These are phyloP conservation scores for Paulownia fortunei DNA, from an alignment of 257 asterid genomes.

Conservation along the genomic window DNA sequence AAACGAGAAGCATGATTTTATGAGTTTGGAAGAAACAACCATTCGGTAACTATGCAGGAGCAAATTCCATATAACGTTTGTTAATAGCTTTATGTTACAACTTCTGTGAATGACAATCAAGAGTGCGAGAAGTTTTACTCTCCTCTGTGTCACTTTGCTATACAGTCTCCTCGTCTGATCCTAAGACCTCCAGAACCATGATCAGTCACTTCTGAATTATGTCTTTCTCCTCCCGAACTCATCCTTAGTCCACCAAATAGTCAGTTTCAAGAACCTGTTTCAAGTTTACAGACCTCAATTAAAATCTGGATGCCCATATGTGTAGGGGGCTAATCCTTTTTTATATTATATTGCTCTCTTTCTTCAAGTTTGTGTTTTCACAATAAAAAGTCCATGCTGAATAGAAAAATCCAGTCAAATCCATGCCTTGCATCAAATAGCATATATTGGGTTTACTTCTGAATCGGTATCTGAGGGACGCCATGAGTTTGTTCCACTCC, in stretches of 20 bases:
- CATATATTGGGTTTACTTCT: no score
- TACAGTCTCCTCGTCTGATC: neutral
- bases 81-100: neutral
- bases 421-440: slow-evolving; percentile 42
- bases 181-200: neutral
- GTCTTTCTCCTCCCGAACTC: neutral
- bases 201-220: neutral
- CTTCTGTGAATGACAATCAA: neutral
- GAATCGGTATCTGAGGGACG: no score
- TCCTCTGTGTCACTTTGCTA: neutral
- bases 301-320: neutral
- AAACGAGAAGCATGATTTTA: neutral
- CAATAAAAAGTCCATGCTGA: neutral
- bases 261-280: neutral
- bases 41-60: neutral
- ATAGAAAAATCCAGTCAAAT: neutral
- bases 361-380: neutral
- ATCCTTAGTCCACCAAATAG: neutral
- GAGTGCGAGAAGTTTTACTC: neutral
- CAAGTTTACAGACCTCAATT: neutral
- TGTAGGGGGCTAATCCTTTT: neutral
- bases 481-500: no score
- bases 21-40: neutral
- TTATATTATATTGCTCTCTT: neutral
- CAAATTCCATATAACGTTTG: neutral